Evolutionary conservation across 441 rosid species (phyloP), one percentile per base, ranked within the genome.

Genomic region (Euphorbia schlechtendalii): DNA sequence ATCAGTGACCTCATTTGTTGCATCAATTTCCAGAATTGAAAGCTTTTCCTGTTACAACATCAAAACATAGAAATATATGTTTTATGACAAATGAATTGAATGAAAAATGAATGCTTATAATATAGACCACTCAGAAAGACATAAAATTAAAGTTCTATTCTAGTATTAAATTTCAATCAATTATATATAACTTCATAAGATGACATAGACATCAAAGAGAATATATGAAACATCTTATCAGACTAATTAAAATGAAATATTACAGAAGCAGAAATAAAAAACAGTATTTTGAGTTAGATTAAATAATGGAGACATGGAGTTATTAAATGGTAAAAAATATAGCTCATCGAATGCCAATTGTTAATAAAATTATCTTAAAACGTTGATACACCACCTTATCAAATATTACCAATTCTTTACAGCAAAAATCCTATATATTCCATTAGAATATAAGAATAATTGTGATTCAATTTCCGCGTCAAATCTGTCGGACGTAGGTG

Each of bases 1-100:
- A 87, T 95, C 95, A 53, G 79, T 81, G 54, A 91, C 97, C 72
- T 88, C 85, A 72, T 71, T 70, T 1, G 71, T 63, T 57, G 90
- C 67, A 54, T 75, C 77, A 56, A 95, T 79, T 13, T 49, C 73
- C 61, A 83, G 38, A 17, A 68, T 78, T 65, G 91, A 60, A 78
- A 82, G 64, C 43, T 79, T 85, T 65, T 78, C 91, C 99, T 95
- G 81, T 72, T 56, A 71, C 57, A 63, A 40, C 25, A 72, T 48
- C 69, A 73, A 8, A 62, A 22, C 4, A 66, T 38, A 15, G 40
- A 55, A 22, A 12, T 4, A 66, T 12, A 46, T 40, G n/a, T 25
- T 38, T 43, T 24, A 30, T 43, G 55, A 43, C 8, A 46, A 61
- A 61, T 22, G n/a, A n/a, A n/a, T n/a, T n/a, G n/a, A n/a, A n/a